Evolutionary conservation across 179 eudicot genomes (phyloP), one percentile per base, ranked within the genome.

Genomic region (Camellia oleifera): DNA sequence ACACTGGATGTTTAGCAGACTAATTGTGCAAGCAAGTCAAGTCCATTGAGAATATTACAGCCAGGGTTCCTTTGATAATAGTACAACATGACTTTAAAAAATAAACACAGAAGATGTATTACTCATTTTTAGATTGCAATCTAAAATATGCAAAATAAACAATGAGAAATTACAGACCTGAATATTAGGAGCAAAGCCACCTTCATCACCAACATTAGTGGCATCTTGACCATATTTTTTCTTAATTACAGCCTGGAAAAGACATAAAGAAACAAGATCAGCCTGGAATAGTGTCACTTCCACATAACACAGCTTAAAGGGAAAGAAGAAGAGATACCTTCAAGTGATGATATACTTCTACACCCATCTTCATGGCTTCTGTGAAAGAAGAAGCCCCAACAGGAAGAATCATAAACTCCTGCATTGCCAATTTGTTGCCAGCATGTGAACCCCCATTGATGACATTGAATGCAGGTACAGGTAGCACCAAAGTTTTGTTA

Each of bases 161-260:
- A 69, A 46, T 2, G 20, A 3, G 74, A 67, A 70, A 65, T 45
- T 10, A 20, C 57, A 53, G 26, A 94, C 98, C 97, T 91, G 94
- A 83, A 95, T 95, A 81, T 94, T 92, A 78, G 99, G 99, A 83
- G 99, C 98, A 90, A 95, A 95, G 81, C 99, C 98, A 89, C 99
- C 99, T 82, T 95, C 99, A 80, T 95, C 99, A 83, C 99, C 99
- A 75, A 95, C 98, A 87, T 94, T 95, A 63, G 98, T 95, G 46
- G 99, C 98, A 87, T 95, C 99, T 88, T 95, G 99, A 78, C 98
- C 99, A 68, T 95, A 95, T 79, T 94, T 95, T 88, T 95, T 95
- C 93, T 95, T 94, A 82, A 95, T 95, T 71, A 95, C 99, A 86
- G 97, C 84, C 99, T 95, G 89, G 62, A 81, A 64, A 8, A 72